A percentile compares a stretch with the other conserved stretches of the same genome.
phyloP scores from a whole-genome alignment of 192 early-diverging fungal genomes.

The Spinellus fusiger region DNA sequence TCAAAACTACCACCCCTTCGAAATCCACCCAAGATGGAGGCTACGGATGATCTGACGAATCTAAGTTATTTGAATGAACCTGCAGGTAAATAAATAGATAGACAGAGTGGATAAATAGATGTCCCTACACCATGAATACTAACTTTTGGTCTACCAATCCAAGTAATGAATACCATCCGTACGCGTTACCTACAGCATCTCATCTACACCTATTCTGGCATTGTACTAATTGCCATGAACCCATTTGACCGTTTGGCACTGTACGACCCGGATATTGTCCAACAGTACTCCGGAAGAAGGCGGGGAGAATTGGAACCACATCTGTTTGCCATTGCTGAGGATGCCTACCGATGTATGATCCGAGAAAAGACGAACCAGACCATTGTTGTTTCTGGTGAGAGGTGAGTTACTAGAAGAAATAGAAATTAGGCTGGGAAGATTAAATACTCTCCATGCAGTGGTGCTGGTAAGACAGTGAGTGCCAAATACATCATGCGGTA shows the following conservation, averaged over 20 bases:
- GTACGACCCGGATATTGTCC: conserved; percentile 87
- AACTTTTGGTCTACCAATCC: neutral
- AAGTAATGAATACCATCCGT: conserved; percentile 86
- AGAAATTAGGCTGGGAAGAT: neutral
- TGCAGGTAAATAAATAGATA: conserved; percentile 35
- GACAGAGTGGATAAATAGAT: neutral
- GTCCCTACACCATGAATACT: neutral
- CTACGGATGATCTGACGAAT: conserved; percentile 86
- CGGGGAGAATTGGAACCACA: conserved; percentile 95
- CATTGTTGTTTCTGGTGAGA: conserved; percentile 97
- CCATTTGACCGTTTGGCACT: conserved; percentile 83
- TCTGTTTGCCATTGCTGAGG: conserved; percentile 97
- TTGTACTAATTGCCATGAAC: conserved; percentile 97
- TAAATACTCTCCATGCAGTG: conserved; percentile 33
- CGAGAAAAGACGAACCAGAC: conserved; percentile 91
- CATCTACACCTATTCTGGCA: conserved; percentile 99
- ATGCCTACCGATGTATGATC: conserved; percentile 94
- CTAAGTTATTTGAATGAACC: conserved; percentile 95
- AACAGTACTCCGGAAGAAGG: conserved; percentile 88
- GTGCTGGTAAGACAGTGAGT: conserved; percentile 95
- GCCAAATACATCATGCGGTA: conserved; percentile 99
- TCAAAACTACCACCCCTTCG: conserved; percentile 84
- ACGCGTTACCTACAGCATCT: conserved; percentile 88
- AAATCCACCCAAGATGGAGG: conserved; percentile 87
- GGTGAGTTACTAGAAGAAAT: conserved; percentile 24